phyloP scores from a whole-genome alignment of 2,329 filamentous ascomycete species.

The Hymenoscyphus albidus region DNA sequence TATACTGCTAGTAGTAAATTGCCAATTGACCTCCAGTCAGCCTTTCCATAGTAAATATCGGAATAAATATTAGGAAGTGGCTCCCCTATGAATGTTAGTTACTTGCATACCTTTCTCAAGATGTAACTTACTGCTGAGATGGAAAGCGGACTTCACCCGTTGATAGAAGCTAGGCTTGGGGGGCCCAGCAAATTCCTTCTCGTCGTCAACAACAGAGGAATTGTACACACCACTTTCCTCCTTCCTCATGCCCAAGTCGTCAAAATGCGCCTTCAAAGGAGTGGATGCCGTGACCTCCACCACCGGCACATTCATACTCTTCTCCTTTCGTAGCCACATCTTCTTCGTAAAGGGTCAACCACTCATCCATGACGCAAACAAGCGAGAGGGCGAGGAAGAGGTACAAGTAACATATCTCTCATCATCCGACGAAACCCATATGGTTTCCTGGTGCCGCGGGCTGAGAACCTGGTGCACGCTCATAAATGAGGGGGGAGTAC shows the following conservation, averaged over 20 bases:
- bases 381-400: conserved; percentile 8
- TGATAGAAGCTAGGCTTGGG: neutral
- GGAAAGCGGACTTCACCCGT: conserved; percentile 3
- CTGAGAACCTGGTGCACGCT: neutral
- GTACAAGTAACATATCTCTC: conserved; percentile 9
- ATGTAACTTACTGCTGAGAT: conserved; percentile 9
- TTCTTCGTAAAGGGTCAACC: conserved; percentile 7
- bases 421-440: conserved; percentile 9
- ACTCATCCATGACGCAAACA: neutral
- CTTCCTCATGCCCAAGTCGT: conserved; percentile 10
- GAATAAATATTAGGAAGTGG: conserved; percentile 10
- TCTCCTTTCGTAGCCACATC: conserved; percentile 10
- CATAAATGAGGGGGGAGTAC: neutral
- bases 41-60: conserved; percentile 15
- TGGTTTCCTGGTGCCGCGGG: conserved; percentile 12
- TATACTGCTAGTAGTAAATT: conserved; percentile 16
- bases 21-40: conserved; percentile 14
- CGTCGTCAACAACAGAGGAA: conserved; percentile 2
- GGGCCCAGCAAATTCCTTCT: conserved; percentile 5
- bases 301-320: conserved; percentile 8
- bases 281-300: conserved; percentile 12
- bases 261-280: conserved; percentile 10
- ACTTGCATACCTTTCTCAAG: neutral
- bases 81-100: conserved; percentile 5
- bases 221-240: neutral